phyloP scores from a whole-genome alignment of 768 basidiomycete genomes.

The Suillus tomentosus region DNA sequence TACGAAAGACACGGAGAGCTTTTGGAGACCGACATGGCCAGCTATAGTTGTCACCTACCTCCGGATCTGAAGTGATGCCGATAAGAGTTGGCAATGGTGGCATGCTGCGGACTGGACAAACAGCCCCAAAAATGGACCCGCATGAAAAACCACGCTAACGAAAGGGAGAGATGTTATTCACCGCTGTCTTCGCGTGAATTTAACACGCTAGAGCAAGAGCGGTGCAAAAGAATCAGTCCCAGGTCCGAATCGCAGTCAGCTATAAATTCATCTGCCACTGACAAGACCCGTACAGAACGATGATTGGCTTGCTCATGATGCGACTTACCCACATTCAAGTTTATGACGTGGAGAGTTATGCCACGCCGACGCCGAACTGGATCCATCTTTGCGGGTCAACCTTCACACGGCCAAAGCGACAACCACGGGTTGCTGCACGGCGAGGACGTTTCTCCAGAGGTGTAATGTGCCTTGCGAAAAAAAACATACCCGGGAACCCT shows the following conservation, averaged over 20 bases:
- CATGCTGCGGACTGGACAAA: constrained; percentile 13
- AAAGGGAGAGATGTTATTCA: constrained; percentile 4
- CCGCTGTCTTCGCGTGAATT: constrained; percentile 12
- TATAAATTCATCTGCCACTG: background rate
- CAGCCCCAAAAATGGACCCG: constrained; percentile 12
- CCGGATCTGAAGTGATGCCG: constrained; percentile 16
- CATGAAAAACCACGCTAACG: constrained; percentile 13
- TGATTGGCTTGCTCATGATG: too few relatives aligned
- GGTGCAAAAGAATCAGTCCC: background rate
- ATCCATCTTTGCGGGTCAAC: too few relatives aligned
- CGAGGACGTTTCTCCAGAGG: background rate
- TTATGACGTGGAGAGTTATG: background rate
- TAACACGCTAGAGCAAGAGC: constrained; percentile 9
- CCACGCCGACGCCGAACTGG: background rate
- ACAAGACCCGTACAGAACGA: background rate
- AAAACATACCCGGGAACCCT: too few relatives aligned
- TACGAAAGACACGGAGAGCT: constrained; percentile 20
- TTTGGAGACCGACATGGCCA: constrained; percentile 4
- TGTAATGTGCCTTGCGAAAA: background rate
- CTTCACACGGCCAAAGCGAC: background rate
- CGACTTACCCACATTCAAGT: background rate
- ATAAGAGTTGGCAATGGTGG: background rate
- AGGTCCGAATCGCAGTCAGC: too few relatives aligned
- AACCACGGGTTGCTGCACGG: background rate
- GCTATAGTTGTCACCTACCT: constrained; percentile 13